Evolutionary conservation across 1,284 basidiomycete genomes (phyloP), one percentile per base, ranked within the genome.

Genomic region (Tylopilus microsporus): DNA sequence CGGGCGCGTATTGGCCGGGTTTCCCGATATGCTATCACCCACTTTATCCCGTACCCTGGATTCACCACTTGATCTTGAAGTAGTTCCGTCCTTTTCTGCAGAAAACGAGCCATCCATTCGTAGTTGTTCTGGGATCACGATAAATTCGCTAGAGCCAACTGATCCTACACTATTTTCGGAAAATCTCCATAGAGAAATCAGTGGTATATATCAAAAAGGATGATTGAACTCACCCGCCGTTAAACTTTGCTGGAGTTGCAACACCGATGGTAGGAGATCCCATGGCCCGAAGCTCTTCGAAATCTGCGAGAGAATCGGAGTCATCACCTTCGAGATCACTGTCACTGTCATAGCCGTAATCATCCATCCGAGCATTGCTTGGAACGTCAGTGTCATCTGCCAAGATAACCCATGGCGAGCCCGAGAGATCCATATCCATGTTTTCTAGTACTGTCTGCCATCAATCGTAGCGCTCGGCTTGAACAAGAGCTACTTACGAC

Each of bases 371-470:
- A 53, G 30, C 34, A 10, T 39, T 25, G 8, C 19, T 55, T 0
- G 65, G 70, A 34, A 67, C 30, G 21, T 62, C 53, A 10, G 60
- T 45, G 11, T 49, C 53, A 7, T 46, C 53, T 19, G 49, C 52
- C 37, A 72, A 49, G 13, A 68, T 61, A 30, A 53, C 21, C 46
- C 69, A 43, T 4, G 58, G 54, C 25, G 56, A 30, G 19, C 66
- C 58, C 5, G 59, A 52, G 9, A 46, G 50, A 15, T 43, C 39
- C 10, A 57, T 46, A 32, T 70, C 61, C 2, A 61, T 52, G 25
- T 56, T 59, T 46, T 37, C 11, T 37, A 60, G 54, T 15, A 72
- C 68, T 73, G 2, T n/a, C n/a, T 6, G 12, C 18, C n/a, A 36
- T 3, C 19, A 18, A 7, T 54, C 25, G 4, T 19, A 36, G 34